Conservation (phyloP, 805 yeast genomes). For the Starmera dryadoides region DNA sequence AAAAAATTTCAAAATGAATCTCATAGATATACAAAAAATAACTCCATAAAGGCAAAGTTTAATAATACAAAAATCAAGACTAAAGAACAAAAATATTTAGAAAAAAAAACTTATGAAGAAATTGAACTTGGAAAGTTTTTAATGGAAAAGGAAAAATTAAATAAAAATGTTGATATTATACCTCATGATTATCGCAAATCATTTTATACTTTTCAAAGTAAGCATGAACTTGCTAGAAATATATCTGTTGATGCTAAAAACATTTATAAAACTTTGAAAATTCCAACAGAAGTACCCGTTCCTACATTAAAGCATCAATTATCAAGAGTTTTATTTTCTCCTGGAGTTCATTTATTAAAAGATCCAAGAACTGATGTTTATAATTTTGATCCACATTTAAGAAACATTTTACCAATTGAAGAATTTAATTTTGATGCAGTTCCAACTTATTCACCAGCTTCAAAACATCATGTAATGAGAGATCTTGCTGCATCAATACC, state of each 20-base stretch:
- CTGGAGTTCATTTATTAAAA: conserved; percentile 69
- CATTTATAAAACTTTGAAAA: conserved; percentile 4
- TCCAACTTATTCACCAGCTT: conserved; percentile 55
- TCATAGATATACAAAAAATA: too few species aligned
- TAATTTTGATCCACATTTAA: conserved; percentile 59
- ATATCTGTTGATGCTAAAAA: neutral
- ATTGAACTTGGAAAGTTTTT: too few species aligned
- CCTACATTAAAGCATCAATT: conserved; percentile 62
- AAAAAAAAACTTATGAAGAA: too few species aligned
- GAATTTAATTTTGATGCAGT: conserved; percentile 59
- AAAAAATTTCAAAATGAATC: too few species aligned
- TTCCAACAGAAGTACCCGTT: conserved; percentile 8
- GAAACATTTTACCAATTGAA: conserved; percentile 50
- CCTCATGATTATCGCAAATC: too few species aligned
- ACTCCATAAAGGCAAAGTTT: too few species aligned
- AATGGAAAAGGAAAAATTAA: too few species aligned
- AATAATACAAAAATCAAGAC: too few species aligned
- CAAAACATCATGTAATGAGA: conserved; percentile 51
- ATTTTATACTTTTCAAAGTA: too few species aligned
- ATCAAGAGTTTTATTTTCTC: conserved; percentile 68
- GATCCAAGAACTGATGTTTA: conserved; percentile 72
- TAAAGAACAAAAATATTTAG: too few species aligned
- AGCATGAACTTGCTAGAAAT: too few species aligned
- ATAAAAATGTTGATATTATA: too few species aligned
- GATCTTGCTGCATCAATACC: conserved; percentile 33